Evolutionary conservation across 805 yeast genomes (phyloP).

Genomic region (Blastobotrys attinorum): DNA sequence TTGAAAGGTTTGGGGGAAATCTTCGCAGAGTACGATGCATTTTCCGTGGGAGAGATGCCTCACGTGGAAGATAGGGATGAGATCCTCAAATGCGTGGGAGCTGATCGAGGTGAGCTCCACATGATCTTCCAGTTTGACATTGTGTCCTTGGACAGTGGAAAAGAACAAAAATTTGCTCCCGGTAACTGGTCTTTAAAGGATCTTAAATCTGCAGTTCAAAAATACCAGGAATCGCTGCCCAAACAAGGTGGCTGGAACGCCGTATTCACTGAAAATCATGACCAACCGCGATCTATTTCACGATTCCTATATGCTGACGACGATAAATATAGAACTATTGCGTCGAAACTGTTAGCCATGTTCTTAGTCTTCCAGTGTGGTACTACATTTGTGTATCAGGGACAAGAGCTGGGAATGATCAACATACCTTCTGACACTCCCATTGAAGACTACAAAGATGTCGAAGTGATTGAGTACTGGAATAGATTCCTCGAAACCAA

Average conservation of each 20-base stretch:
- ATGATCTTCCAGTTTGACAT: conserved; percentile 20
- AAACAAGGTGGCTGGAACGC: conserved; percentile 53
- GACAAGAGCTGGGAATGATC: conserved; percentile 53
- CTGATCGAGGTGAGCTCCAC: conserved; percentile 18
- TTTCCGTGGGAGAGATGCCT: conserved; percentile 54
- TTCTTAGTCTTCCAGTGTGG: conserved; percentile 44
- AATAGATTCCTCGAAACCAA: conserved; percentile 23
- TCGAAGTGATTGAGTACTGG: conserved; percentile 39
- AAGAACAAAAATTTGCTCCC: conserved; percentile 9
- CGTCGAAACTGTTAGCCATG: conserved; percentile 43
- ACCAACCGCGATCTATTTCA: conserved; percentile 46
- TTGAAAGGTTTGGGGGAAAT: conserved; percentile 43
- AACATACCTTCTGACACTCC: conserved; percentile 42
- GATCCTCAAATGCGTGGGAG: conserved; percentile 17
- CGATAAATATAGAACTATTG: conserved; percentile 28
- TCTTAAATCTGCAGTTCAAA: conserved; percentile 10
- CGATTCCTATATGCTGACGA: conserved; percentile 36
- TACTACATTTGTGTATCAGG: conserved; percentile 50
- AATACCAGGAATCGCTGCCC: conserved; percentile 21
- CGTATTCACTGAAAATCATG: conserved; percentile 50
- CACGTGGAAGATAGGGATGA: conserved; percentile 27
- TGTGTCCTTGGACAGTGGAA: conserved; percentile 13
- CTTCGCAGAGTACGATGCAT: conserved; percentile 39
- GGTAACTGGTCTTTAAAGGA: conserved; percentile 8
- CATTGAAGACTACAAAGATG: conserved; percentile 43